Evolutionary conservation across 192 early-diverging fungal species (phyloP).

Genomic region (Linnemannia schmuckeri): DNA sequence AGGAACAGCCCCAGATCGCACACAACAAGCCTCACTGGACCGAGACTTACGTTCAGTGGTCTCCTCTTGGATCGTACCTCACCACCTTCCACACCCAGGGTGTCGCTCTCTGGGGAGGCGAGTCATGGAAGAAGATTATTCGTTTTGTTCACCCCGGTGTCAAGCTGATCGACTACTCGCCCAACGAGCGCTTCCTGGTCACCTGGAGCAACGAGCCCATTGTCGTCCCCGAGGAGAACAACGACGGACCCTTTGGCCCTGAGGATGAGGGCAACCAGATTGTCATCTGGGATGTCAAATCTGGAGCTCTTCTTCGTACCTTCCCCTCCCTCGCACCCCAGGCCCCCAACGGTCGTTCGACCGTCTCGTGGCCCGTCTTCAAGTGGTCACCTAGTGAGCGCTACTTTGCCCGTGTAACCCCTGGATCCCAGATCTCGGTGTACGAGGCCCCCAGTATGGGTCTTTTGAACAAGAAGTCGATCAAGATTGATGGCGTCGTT

Average conservation of each 20-base stretch:
- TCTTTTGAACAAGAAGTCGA: constrained; percentile 92
- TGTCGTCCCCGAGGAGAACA: constrained; percentile 74
- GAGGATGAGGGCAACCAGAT: constrained; percentile 83
- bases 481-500: constrained; percentile 85
- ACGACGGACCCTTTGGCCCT: constrained; percentile 75
- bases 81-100: constrained; percentile 95
- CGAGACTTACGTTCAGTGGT: constrained; percentile 95
- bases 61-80: constrained; percentile 93
- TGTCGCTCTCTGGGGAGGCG: constrained; percentile 96
- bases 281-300: constrained; percentile 91
- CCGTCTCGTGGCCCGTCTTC: constrained; percentile 93
- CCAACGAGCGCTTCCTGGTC: constrained; percentile 94
- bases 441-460: constrained; percentile 97
- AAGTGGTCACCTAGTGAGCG: constrained; percentile 96
- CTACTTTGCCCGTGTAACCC: constrained; percentile 92
- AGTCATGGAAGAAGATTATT: constrained; percentile 89
- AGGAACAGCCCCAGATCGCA: constrained; percentile 83
- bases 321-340: constrained; percentile 71
- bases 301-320: constrained; percentile 89
- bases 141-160: constrained; percentile 94
- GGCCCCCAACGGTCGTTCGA: constrained; percentile 63
- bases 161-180: constrained; percentile 92
- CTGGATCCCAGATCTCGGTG: constrained; percentile 81
- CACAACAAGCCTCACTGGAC: constrained; percentile 89
- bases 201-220: constrained; percentile 94